phyloP scores from a whole-genome alignment of 1,139 yeast genomes.

The Magnusiomyces tetraspermus region DNA sequence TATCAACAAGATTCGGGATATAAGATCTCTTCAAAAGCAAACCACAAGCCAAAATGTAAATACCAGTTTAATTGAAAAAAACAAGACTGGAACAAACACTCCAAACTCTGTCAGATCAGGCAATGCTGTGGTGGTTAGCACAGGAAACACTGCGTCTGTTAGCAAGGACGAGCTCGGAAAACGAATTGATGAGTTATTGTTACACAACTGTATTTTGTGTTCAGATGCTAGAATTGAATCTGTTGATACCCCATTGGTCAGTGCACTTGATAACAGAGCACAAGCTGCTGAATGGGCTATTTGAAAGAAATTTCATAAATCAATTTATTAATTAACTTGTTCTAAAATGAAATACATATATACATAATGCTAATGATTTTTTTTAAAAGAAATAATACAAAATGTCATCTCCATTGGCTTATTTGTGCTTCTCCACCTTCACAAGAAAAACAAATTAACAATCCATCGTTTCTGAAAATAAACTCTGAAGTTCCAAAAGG shows the following conservation, averaged over 20 bases:
- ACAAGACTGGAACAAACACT: conserved; percentile 19
- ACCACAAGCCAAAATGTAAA: too few relatives aligned
- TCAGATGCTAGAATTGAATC: conserved; percentile 64
- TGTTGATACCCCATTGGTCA: conserved; percentile 48
- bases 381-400: too few relatives aligned
- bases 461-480: conserved; percentile 30
- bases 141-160: conserved; percentile 20
- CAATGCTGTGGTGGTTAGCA: neutral
- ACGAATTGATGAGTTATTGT: conserved; percentile 52
- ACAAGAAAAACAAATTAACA: conserved; percentile 27
- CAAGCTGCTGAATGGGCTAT: conserved; percentile 14
- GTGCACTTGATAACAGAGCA: conserved; percentile 9
- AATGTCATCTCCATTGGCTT: too few relatives aligned
- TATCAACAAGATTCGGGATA: conserved; percentile 49
- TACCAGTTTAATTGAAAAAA: neutral
- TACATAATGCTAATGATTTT: too few relatives aligned
- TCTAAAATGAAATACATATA: conserved; percentile 4
- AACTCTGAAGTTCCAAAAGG: conserved; percentile 27
- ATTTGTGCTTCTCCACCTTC: conserved; percentile 24
- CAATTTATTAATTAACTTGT: neutral
- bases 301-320: neutral
- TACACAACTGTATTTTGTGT: conserved; percentile 69
- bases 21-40: conserved; percentile 34
- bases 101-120: neutral
- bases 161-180: conserved; percentile 27